phyloP scores from a whole-genome alignment of 345 rosid species.

The Citrus sinensis region DNA sequence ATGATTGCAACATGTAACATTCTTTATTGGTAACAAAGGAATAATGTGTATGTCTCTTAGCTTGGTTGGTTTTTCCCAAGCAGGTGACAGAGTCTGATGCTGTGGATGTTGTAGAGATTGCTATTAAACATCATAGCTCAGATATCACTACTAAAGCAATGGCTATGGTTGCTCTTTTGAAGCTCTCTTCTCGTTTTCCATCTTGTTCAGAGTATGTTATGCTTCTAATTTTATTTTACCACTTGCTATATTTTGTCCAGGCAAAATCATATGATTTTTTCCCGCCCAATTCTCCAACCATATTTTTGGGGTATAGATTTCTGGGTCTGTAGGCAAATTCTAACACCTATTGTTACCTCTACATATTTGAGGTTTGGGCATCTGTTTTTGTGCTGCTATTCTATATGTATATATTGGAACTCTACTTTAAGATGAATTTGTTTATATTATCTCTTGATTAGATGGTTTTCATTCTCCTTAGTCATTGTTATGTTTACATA shows the following conservation, averaged over 20 bases:
- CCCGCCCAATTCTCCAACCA: not conserved
- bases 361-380: not conserved
- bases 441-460: not conserved
- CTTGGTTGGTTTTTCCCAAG: constrained; percentile 21
- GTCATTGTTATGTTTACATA: not conserved
- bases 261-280: not conserved
- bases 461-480: not conserved
- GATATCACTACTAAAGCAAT: constrained; percentile 86
- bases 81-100: constrained; percentile 95
- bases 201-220: constrained; percentile 79
- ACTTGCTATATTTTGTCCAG: not conserved
- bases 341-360: not conserved
- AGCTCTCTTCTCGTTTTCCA: constrained; percentile 97
- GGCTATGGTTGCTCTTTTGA: constrained; percentile 86
- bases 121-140: constrained; percentile 58
- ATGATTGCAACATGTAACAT: not conserved
- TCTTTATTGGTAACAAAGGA: not conserved
- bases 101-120: constrained; percentile 75
- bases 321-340: not conserved
- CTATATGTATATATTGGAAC: not conserved
- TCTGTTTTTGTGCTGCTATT: not conserved
- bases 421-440: not conserved
- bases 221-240: constrained; percentile 12
- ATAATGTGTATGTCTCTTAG: constrained; percentile 7
- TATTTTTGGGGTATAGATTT: not conserved